These are phyloP conservation scores for Xylariales sp. DNA, from an alignment of 2,329 filamentous ascomycete species.

Conservation along the genomic window DNA sequence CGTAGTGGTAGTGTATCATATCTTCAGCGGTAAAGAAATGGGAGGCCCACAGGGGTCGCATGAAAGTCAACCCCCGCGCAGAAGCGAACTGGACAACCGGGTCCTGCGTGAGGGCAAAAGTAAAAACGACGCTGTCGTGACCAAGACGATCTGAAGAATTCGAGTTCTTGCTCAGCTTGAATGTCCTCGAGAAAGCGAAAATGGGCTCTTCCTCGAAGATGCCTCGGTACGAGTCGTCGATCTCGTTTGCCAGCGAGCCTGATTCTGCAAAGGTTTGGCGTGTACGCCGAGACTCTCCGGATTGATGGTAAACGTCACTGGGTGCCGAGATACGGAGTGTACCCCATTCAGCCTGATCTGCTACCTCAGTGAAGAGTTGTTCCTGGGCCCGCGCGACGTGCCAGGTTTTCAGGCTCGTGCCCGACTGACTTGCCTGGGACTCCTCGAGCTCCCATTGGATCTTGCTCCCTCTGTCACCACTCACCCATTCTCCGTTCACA, in stretches of 20 bases:
- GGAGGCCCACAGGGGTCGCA: conserved; percentile 83
- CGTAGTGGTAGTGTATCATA: conserved; percentile 80
- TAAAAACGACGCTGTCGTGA: conserved; percentile 75
- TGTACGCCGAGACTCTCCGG: conserved; percentile 73
- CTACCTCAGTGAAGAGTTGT: conserved; percentile 77
- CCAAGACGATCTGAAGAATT: conserved; percentile 46
- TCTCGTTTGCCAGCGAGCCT: conserved; percentile 72
- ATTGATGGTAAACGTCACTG: conserved; percentile 73
- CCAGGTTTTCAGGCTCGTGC: conserved; percentile 71
- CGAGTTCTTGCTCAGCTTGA: conserved; percentile 59
- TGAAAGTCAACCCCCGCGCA: conserved; percentile 78
- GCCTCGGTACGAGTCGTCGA: conserved; percentile 73
- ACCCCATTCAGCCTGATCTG: conserved; percentile 86
- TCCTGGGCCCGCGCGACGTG: conserved; percentile 69
- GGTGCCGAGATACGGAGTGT: conserved; percentile 81
- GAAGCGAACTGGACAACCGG: conserved; percentile 84
- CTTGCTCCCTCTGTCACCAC: conserved; percentile 74
- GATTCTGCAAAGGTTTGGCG: conserved; percentile 76
- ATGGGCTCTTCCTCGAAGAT: conserved; percentile 84
- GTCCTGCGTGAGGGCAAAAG: conserved; percentile 80
- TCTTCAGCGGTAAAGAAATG: conserved; percentile 73
- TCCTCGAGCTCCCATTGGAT: conserved; percentile 76
- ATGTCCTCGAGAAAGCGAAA: conserved; percentile 80
- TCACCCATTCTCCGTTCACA: conserved; percentile 83
- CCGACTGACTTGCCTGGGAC: conserved; percentile 50